These are phyloP conservation scores for Penicillium ucsense DNA, from an alignment of 495 filamentous ascomycete species.

Conservation along the genomic window DNA sequence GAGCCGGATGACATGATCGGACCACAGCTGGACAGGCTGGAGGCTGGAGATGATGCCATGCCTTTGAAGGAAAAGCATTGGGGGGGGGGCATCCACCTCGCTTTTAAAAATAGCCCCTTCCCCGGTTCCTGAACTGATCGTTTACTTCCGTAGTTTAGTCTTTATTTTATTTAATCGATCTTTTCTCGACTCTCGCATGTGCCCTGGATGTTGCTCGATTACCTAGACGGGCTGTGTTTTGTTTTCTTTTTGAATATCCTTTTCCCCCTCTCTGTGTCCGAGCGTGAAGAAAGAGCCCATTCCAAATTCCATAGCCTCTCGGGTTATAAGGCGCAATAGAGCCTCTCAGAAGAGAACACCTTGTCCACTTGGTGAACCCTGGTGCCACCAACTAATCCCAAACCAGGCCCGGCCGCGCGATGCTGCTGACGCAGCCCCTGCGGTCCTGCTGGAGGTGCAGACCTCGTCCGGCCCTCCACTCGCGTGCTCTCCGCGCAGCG, in stretches of 20 bases:
- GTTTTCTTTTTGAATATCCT: too few species aligned
- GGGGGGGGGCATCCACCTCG: too few species aligned
- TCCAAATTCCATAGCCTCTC: too few species aligned
- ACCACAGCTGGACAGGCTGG: neutral
- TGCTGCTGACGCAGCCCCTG: slow-evolving; percentile 41
- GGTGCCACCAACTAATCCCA: slow-evolving; percentile 13
- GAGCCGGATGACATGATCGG: slow-evolving; percentile 21
- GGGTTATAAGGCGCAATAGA: too few species aligned
- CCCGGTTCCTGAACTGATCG: neutral
- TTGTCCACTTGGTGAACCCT: slow-evolving; percentile 16
- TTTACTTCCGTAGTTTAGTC: neutral
- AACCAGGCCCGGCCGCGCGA: slow-evolving; percentile 10
- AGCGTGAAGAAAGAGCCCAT: too few species aligned
- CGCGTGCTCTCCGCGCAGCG: slow-evolving; percentile 3
- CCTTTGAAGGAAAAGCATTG: too few species aligned
- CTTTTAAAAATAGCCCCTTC: neutral
- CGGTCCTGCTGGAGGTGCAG: slow-evolving; percentile 18
- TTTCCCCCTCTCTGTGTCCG: too few species aligned
- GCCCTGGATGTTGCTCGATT: too few species aligned
- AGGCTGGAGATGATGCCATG: too few species aligned
- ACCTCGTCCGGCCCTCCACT: slow-evolving; percentile 31
- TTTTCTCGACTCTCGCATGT: too few species aligned
- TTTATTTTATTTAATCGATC: neutral
- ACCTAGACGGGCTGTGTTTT: too few species aligned
- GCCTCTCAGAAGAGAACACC: slow-evolving; percentile 9